Percentiles rank a stretch among this genome's conserved stretches.
These are phyloP conservation scores for Saksenaea vasiformis DNA, from an alignment of 371 early-diverging fungal genomes.

Conservation along the genomic window DNA sequence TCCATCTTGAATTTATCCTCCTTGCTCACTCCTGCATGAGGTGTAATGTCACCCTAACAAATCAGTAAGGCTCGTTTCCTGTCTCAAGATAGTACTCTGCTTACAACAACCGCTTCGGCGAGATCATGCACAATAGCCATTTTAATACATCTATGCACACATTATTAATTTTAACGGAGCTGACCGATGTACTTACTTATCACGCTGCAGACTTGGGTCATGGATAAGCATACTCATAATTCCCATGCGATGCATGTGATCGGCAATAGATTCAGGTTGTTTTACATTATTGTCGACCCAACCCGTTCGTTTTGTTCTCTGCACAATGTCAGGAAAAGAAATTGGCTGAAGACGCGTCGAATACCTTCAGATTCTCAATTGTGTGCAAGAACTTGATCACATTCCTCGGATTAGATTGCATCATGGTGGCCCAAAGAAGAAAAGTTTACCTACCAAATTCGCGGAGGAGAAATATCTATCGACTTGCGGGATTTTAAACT, in stretches of 20 bases:
- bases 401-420: slow-evolving; percentile 26
- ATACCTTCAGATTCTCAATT: slow-evolving; percentile 70
- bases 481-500: too few species aligned
- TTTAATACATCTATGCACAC: slow-evolving; percentile 65
- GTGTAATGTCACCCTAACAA: slow-evolving; percentile 87
- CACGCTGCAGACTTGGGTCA: slow-evolving; percentile 60
- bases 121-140: slow-evolving; percentile 93
- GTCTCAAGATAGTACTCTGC: slow-evolving; percentile 2
- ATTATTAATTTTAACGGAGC: neutral
- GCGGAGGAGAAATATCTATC: too few species aligned
- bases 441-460: too few species aligned
- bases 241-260: slow-evolving; percentile 95
- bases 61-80: neutral
- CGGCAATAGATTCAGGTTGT: slow-evolving; percentile 84
- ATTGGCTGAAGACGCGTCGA: neutral
- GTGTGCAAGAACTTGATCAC: slow-evolving; percentile 64
- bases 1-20: slow-evolving; percentile 80
- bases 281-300: slow-evolving; percentile 78
- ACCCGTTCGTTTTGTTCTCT: slow-evolving; percentile 91
- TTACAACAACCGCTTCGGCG: slow-evolving; percentile 86
- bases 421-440: neutral
- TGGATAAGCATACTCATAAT: slow-evolving; percentile 82
- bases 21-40: slow-evolving; percentile 76
- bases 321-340: neutral
- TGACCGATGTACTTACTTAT: slow-evolving; percentile 34